phyloP scores from a whole-genome alignment of 169 alveolate species.

The Cryptosporidium bovis region DNA sequence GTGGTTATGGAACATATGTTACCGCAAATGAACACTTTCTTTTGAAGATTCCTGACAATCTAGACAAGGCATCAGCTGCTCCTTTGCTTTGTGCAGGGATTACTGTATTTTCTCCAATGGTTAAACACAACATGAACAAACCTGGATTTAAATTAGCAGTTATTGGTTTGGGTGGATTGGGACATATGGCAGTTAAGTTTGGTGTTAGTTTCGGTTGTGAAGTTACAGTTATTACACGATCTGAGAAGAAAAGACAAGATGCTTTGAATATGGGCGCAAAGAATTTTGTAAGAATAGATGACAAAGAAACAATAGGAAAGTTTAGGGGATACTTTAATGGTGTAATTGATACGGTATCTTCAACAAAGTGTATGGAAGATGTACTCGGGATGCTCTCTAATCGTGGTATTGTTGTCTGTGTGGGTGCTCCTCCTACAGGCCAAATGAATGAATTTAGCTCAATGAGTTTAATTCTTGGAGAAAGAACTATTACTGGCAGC shows the following conservation, averaged over 20 bases:
- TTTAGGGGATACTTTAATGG: slow-evolving; percentile 49
- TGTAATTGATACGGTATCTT: slow-evolving; percentile 68
- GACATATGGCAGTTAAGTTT: slow-evolving; percentile 87
- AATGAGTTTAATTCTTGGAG: slow-evolving; percentile 29
- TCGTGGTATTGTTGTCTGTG: slow-evolving; percentile 59
- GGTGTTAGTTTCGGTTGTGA: slow-evolving; percentile 74
- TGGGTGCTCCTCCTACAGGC: slow-evolving; percentile 71
- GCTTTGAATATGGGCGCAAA: slow-evolving; percentile 63
- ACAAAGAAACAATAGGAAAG: slow-evolving; percentile 26
- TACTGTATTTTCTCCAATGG: slow-evolving; percentile 82
- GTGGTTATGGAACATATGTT: slow-evolving; percentile 85
- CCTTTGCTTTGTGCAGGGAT: slow-evolving; percentile 90
- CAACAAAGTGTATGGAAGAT: neutral
- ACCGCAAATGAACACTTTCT: slow-evolving; percentile 80
- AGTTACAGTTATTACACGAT: slow-evolving; percentile 53
- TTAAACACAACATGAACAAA: slow-evolving; percentile 73
- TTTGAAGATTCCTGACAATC: slow-evolving; percentile 81
- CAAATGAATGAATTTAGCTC: slow-evolving; percentile 36
- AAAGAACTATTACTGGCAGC: slow-evolving; percentile 62
- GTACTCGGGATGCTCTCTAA: slow-evolving; percentile 15
- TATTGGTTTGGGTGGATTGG: slow-evolving; percentile 89
- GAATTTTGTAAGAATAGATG: slow-evolving; percentile 22
- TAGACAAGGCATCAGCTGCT: slow-evolving; percentile 78
- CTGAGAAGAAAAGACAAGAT: slow-evolving; percentile 49
- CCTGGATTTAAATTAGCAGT: slow-evolving; percentile 83